Percentiles rank a stretch among this genome's conserved stretches.
These are phyloP conservation scores for Arabis hirsuta DNA, from an alignment of 345 rosid species.

Conservation along the genomic window DNA sequence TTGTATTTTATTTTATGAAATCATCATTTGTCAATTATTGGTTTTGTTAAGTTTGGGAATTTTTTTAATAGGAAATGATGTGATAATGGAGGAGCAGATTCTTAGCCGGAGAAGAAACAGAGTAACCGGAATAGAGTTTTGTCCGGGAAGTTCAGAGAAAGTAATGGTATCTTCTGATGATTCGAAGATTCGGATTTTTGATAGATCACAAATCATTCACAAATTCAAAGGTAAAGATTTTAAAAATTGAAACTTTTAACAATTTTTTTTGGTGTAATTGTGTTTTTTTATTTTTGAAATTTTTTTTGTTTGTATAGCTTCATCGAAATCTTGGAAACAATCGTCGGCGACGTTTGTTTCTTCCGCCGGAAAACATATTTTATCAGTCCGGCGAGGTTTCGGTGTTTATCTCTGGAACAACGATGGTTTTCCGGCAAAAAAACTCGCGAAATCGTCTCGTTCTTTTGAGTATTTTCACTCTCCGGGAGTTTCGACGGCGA, in stretches of 20 bases:
- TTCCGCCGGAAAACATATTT: constrained; percentile 66
- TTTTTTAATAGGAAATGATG: constrained; percentile 47
- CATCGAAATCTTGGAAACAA: constrained; percentile 66
- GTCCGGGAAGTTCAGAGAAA: constrained; percentile 53
- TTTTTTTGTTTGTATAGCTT: constrained; percentile 33
- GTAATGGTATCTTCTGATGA: constrained; percentile 79
- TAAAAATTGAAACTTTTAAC: background rate
- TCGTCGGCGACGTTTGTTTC: constrained; percentile 78
- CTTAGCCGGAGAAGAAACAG: constrained; percentile 57
- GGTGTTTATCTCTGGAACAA: constrained; percentile 82
- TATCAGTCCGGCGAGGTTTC: constrained; percentile 76
- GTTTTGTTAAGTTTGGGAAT: background rate
- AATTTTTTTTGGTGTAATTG: background rate
- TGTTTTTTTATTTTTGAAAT: background rate
- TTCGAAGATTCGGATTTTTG: constrained; percentile 67
- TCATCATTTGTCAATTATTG: background rate
- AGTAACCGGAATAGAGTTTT: constrained; percentile 75
- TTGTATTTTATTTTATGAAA: background rate
- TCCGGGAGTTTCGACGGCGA: constrained; percentile 63
- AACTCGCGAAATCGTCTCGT: constrained; percentile 50
- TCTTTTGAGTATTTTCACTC: constrained; percentile 77
- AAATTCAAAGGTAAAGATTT: constrained; percentile 67
- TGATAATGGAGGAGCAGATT: constrained; percentile 56
- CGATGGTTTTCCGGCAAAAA: constrained; percentile 45
- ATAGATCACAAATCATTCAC: constrained; percentile 56